Evolutionary conservation across 331 rosid genomes (phyloP), one percentile per base, ranked within the genome.

Genomic region (Phaseolus coccineus): DNA sequence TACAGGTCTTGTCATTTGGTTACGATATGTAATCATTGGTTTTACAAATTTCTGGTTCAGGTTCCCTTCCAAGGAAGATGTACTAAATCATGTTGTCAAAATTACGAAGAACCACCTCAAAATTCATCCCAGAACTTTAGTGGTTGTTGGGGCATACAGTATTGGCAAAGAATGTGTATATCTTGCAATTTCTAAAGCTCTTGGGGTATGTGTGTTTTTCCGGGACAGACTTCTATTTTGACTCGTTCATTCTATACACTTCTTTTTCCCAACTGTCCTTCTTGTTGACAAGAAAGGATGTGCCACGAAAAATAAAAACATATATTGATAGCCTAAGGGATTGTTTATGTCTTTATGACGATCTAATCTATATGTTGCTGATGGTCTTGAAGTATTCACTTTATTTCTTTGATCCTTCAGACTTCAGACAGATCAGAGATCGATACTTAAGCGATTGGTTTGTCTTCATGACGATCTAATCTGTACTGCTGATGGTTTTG

Each of bases 81-180:
- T 87, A 48, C 83, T 87, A 46, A 80, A 78, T 71, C 80, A 85
- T 85, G 91, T 87, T 47, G 84, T 83, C 77, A 87, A 81, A 78
- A 80, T 85, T 78, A 80, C 91, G 14, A 78, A 80, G 82, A 77
- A 82, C 70, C 86, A 65, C 59, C 91, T 87, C 68, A 85, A 87
- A 82, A 55, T 24, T 37, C 82, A 83, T 63, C 89, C 85, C 40
- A 85, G 74, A 77, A 82, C 88, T 77, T 81, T 87, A 73, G 85
- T 87, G 63, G 88, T 85, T 77, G 91, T 85, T 77, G 91, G 91
- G 69, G 91, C 91, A 31, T 87, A 87, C 31, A 87, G 91, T 59
- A 87, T 87, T 85, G 91, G 91, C 66, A 87, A 87, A 83, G 91
- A 87, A 77, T 80, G 89, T 80, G 91, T 87, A 69, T 87, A 87